A percentile compares a stretch with the other conserved stretches of the same genome.
phyloP scores from a whole-genome alignment of 2,329 filamentous ascomycete genomes.

The Alternaria incomplexa region DNA sequence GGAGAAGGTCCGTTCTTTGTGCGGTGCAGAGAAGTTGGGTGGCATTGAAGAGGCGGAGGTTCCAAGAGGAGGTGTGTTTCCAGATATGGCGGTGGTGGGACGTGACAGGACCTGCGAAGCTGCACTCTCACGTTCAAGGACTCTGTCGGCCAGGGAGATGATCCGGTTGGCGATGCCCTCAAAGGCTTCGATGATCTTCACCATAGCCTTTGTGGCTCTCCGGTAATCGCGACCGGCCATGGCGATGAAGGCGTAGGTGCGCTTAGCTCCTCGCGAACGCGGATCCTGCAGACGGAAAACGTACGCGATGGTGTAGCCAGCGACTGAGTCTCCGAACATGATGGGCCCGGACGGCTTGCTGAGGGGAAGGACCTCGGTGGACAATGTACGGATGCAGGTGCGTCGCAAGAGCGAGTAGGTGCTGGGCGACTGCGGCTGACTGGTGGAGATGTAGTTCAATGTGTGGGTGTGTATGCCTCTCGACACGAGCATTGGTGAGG shows the following conservation, averaged over 20 bases:
- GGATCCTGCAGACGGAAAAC: slow-evolving; percentile 65
- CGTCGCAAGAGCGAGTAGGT: slow-evolving; percentile 63
- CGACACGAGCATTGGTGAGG: slow-evolving; percentile 53
- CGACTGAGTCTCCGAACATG: slow-evolving; percentile 62
- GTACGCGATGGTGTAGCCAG: slow-evolving; percentile 66
- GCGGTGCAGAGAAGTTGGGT: slow-evolving; percentile 36
- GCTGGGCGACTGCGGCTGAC: slow-evolving; percentile 59
- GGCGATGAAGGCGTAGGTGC: slow-evolving; percentile 64
- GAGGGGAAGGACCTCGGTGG: slow-evolving; percentile 62
- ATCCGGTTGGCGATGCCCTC: slow-evolving; percentile 61
- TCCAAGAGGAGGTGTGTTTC: slow-evolving; percentile 39
- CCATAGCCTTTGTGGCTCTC: slow-evolving; percentile 52
- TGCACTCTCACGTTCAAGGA: slow-evolving; percentile 45
- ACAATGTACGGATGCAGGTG: slow-evolving; percentile 64
- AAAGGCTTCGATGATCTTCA: slow-evolving; percentile 54
- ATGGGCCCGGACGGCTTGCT: slow-evolving; percentile 64
- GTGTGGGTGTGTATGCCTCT: slow-evolving; percentile 59
- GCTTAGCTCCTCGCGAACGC: slow-evolving; percentile 62
- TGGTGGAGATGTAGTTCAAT: slow-evolving; percentile 64
- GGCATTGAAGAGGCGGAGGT: slow-evolving; percentile 37
- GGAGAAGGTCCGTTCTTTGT: slow-evolving; percentile 36
- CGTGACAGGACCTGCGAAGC: slow-evolving; percentile 28
- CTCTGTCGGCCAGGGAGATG: slow-evolving; percentile 50
- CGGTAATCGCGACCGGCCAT: slow-evolving; percentile 63
- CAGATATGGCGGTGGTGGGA: slow-evolving; percentile 38